These are phyloP conservation scores for Dichotomocladium elegans DNA, from an alignment of 371 early-diverging fungal genomes.

Conservation along the genomic window DNA sequence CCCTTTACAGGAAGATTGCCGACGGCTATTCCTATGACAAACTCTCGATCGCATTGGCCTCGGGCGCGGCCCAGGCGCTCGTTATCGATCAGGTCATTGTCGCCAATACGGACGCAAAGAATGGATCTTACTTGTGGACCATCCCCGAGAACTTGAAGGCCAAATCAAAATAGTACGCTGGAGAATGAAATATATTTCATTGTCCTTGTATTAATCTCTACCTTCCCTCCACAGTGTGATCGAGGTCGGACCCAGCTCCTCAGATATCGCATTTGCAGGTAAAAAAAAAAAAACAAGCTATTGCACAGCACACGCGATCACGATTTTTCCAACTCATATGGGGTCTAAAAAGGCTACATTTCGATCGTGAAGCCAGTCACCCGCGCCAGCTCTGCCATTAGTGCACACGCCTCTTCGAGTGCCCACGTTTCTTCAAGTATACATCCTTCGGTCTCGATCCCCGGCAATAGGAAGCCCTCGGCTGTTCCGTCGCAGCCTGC, in stretches of 20 bases:
- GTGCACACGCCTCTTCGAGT: no score
- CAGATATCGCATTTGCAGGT: constrained; percentile 46
- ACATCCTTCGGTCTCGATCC: background rate
- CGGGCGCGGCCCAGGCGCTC: constrained; percentile 36
- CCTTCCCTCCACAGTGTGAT: constrained; percentile 26
- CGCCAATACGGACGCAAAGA: constrained; percentile 18
- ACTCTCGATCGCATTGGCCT: constrained; percentile 36
- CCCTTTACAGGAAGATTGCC: constrained; percentile 2
- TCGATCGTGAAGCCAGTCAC: background rate
- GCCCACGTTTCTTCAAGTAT: no score
- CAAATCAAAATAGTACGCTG: constrained; percentile 29
- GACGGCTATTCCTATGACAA: constrained; percentile 1
- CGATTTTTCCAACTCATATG: no score
- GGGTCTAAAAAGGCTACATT: constrained; percentile 13
- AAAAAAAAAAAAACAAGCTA: no score
- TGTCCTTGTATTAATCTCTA: background rate
- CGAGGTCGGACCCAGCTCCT: constrained; percentile 34
- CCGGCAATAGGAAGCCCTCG: background rate
- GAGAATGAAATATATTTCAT: background rate
- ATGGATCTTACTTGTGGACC: constrained; percentile 37
- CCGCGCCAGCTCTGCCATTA: no score
- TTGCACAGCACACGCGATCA: no score
- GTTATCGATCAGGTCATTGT: constrained; percentile 35
- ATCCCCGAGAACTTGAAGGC: constrained; percentile 29
- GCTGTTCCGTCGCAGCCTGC: background rate